Base-by-base conservation (phyloP, 208 protist species). In the Tritrichomonas musculus region DNA sequence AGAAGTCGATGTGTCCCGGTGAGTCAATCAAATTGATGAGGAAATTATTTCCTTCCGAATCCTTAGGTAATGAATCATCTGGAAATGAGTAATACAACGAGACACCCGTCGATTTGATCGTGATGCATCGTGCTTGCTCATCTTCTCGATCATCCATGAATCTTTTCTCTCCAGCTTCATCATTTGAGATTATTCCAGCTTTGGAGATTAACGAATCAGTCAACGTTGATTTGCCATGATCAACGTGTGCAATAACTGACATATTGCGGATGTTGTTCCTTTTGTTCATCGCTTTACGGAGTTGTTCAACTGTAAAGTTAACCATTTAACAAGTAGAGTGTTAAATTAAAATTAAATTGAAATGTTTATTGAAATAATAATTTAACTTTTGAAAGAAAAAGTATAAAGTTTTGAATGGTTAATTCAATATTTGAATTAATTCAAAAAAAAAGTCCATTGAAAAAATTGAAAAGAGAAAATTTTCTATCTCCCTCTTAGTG, bases 61-160 rank as follows among this genome's bases (percentile, higher is more conserved):
- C 69, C 20, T 4, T 33, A 84, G 92, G 94, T n/a, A 95, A 41
- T 64, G 92, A 47, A 4, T 96, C 93, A 11, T 97, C 96, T 44
- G 95, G 95, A 13, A 98, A 95, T 92, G 98, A 95, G 96, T 98
- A 99, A 96, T 98, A 99, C 80, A 99, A 95, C 44, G 98, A 99
- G 94, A 99, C 98, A 95, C 97, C 97, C 50, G 98, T 99, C 36
- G 98, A 99, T 96, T 99, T 99, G 96, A 99, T 99, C 73, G 98
- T 99, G 94, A 99, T 99, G 96, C 98, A 96, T 96, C 99, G 97
- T 20, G 99, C 98, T 96, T 99, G 98, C 96, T 99, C 98, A 94
- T 99, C 98, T 64, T 95, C 92, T 93, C 98, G 96, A 20, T 97
- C 98, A 95, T 98, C 98, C 53, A 96, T 99, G 93, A 97, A 97